Evolutionary conservation across 306 rosid species (phyloP).

Genomic region (Rubus parviflorus): DNA sequence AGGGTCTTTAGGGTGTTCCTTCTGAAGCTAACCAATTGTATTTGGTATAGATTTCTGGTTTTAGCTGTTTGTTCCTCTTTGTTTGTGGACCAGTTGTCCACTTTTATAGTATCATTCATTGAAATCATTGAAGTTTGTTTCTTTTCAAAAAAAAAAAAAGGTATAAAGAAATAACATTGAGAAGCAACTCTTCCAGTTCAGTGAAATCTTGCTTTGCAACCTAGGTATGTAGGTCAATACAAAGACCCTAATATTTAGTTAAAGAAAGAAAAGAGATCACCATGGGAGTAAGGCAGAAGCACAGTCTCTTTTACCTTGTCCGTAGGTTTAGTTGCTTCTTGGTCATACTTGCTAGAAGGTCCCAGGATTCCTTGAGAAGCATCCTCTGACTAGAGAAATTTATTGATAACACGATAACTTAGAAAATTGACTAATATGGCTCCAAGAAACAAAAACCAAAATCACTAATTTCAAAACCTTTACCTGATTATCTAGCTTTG

Average conservation of each 20-base stretch:
- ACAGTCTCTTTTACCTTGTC: conserved; percentile 40
- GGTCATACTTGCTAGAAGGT: conserved; percentile 40
- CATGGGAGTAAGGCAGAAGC: background rate
- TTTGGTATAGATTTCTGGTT: background rate
- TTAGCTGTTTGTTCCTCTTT: background rate
- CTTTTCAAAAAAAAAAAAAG: background rate
- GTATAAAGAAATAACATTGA: background rate
- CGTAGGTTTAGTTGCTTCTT: conserved; percentile 41
- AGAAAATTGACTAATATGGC: conserved; percentile 11
- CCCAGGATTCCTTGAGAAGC: conserved; percentile 45
- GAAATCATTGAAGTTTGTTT: background rate
- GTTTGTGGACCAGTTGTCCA: background rate
- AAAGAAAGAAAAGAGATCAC: background rate
- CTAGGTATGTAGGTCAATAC: background rate
- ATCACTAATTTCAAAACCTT: conserved; percentile 20
- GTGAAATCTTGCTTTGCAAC: background rate
- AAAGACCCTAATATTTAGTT: conserved; percentile 1
- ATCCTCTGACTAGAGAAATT: conserved; percentile 47
- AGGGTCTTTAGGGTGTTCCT: no score
- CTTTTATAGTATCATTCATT: background rate
- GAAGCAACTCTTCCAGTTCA: background rate
- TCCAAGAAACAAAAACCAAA: conserved; percentile 23
- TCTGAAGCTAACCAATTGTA: no score
- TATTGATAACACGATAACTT: conserved; percentile 9
- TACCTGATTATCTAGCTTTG: conserved; percentile 61